phyloP scores from a whole-genome alignment of 768 basidiomycete species.

The Epithele typhae region DNA sequence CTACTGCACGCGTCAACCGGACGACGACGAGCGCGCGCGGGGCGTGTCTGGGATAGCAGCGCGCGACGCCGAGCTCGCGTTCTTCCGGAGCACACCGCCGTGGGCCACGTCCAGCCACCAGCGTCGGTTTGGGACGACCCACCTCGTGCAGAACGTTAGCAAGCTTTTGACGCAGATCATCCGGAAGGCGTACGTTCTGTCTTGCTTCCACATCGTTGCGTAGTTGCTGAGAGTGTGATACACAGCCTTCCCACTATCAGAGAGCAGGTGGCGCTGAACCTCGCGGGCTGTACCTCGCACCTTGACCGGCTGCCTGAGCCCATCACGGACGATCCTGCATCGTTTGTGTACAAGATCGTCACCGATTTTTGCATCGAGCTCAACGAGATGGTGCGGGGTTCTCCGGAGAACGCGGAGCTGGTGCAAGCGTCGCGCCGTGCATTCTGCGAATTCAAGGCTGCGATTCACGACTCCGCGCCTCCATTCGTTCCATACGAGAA shows the following conservation, averaged over 20 bases:
- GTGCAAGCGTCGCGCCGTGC: constrained; percentile 30
- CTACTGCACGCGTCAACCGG: constrained; percentile 63
- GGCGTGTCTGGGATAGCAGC: constrained; percentile 35
- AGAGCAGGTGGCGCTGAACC: constrained; percentile 9
- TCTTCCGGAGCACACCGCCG: constrained; percentile 44
- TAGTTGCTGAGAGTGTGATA: not conserved
- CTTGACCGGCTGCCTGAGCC: constrained; percentile 11
- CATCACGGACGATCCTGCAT: constrained; percentile 12
- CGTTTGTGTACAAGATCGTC: constrained; percentile 16
- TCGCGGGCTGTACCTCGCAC: constrained; percentile 5
- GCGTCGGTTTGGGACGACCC: constrained; percentile 51
- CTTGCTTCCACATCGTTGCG: not conserved
- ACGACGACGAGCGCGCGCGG: constrained; percentile 49
- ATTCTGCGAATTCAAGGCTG: constrained; percentile 31
- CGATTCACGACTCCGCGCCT: constrained; percentile 36
- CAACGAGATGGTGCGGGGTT: constrained; percentile 6
- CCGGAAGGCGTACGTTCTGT: not conserved
- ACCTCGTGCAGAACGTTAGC: constrained; percentile 50
- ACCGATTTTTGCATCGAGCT: constrained; percentile 9
- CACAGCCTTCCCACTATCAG: constrained; percentile 11
- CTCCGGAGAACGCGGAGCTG: constrained; percentile 27
- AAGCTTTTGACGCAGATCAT: constrained; percentile 37
- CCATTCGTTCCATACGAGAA: constrained; percentile 35
- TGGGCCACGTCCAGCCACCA: constrained; percentile 46
- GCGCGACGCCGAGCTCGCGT: constrained; percentile 35